Conservation (phyloP, 768 basidiomycete genomes). For the Phylloporus sp. region DNA sequence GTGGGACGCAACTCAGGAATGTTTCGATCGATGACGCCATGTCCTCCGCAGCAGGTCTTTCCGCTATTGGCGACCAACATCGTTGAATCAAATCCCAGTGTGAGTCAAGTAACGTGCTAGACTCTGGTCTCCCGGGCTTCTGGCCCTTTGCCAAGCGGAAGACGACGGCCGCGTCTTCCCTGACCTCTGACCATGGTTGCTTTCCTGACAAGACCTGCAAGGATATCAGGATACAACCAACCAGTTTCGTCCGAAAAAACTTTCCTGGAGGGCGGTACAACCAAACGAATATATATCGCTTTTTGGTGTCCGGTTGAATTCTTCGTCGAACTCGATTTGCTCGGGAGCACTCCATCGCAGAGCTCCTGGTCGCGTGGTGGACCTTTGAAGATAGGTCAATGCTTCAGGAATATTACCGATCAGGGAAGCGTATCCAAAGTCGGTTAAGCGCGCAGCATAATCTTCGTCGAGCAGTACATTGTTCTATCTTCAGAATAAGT, state of each 20-base stretch:
- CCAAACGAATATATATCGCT: conserved; percentile 22
- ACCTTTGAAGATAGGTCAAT: conserved; percentile 5
- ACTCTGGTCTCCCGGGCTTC: conserved; percentile 2
- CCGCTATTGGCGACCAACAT: conserved; percentile 1
- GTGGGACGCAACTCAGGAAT: not conserved
- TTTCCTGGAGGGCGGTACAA: conserved; percentile 31
- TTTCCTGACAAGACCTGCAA: conserved; percentile 23
- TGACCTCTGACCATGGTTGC: conserved; percentile 10
- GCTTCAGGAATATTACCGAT: conserved; percentile 6
- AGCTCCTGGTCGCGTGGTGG: conserved; percentile 31
- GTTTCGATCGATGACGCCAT: not conserved
- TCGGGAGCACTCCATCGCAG: conserved; percentile 43
- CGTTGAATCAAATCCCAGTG: conserved; percentile 11
- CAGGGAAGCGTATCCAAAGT: conserved; percentile 40
- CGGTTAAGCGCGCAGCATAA: conserved; percentile 36
- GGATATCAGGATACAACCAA: not conserved
- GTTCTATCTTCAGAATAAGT: conserved; percentile 5
- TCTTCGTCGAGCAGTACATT: conserved; percentile 15
- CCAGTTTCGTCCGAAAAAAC: not conserved
- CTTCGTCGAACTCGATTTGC: conserved; percentile 20
- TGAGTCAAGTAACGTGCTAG: not conserved
- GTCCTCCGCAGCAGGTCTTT: not conserved
- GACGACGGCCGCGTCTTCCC: not conserved
- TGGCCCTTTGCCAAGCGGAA: conserved; percentile 3
- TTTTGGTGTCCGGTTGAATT: not conserved